Evolutionary conservation across 768 basidiomycete species (phyloP).

Genomic region (Suillus tomentosus): DNA sequence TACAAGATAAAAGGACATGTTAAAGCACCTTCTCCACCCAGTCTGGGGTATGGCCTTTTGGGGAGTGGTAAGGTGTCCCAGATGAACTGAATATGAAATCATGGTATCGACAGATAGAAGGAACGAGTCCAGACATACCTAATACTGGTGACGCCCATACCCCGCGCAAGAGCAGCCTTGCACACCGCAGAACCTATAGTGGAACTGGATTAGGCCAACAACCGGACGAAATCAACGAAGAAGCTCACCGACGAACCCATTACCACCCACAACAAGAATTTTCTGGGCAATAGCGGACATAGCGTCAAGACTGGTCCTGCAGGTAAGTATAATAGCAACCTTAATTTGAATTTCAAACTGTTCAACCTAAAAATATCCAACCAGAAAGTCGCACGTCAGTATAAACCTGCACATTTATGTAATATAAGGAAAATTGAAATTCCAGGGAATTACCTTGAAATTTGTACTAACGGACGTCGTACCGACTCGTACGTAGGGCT

Average conservation of each 20-base stretch:
- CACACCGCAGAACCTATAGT: constrained; percentile 87
- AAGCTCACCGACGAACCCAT: constrained; percentile 87
- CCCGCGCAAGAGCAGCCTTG: constrained; percentile 79
- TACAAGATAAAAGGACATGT: neutral
- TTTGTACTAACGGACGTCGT: too few relatives aligned
- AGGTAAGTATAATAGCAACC: neutral
- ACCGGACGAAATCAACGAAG: neutral
- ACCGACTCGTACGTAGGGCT: too few relatives aligned
- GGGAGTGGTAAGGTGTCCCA: constrained; percentile 80
- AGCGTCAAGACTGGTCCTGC: neutral
- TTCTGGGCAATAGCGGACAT: constrained; percentile 41
- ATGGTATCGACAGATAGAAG: neutral
- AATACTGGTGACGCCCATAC: constrained; percentile 86
- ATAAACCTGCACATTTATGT: neutral
- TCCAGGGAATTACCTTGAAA: too few relatives aligned
- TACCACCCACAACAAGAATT: constrained; percentile 92
- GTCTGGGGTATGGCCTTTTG: constrained; percentile 84
- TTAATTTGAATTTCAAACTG: too few relatives aligned
- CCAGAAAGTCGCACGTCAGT: neutral
- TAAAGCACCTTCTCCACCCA: constrained; percentile 76
- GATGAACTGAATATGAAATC: constrained; percentile 63
- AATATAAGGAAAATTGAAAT: neutral
- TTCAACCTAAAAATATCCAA: neutral
- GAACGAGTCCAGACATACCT: constrained; percentile 49
- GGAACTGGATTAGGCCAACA: neutral